Evolutionary conservation across 495 filamentous ascomycete species (phyloP).

Genomic region (Xanthoparmelia taractica): DNA sequence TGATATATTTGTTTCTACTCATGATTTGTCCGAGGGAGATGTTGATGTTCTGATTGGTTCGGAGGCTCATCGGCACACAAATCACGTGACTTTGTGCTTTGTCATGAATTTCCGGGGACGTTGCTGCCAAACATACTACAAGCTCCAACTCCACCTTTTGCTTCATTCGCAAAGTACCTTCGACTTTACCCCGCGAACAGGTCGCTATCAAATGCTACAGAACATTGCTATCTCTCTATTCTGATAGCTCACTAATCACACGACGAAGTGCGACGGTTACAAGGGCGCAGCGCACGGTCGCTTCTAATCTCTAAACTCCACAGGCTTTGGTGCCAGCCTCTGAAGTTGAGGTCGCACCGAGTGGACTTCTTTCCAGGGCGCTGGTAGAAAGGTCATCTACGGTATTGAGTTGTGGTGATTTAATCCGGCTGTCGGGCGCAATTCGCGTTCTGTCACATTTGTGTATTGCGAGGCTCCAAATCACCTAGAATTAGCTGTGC

Average conservation of each 20-base stretch:
- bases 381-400: conserved; percentile 12
- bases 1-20: too few relatives aligned
- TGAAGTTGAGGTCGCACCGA: conserved; percentile 9
- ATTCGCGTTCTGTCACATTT: conserved; percentile 18
- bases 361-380: conserved; percentile 7
- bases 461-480: conserved; percentile 17
- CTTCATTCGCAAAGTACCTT: conserved; percentile 5
- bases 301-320: background rate
- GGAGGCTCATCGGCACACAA: background rate
- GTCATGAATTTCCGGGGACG: background rate
- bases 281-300: conserved; percentile 5
- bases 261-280: background rate
- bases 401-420: conserved; percentile 18
- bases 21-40: too few relatives aligned
- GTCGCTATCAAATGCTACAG: background rate
- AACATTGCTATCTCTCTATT: background rate
- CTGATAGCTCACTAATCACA: background rate
- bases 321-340: conserved; percentile 1
- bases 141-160: conserved; percentile 12
- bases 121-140: conserved; percentile 2
- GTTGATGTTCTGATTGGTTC: background rate
- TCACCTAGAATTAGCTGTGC: conserved; percentile 23
- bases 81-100: background rate
- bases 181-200: background rate
- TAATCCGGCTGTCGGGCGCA: conserved; percentile 19